These are phyloP conservation scores for Ogataea nonfermentans DNA, from an alignment of 805 yeast genomes.

Conservation along the genomic window DNA sequence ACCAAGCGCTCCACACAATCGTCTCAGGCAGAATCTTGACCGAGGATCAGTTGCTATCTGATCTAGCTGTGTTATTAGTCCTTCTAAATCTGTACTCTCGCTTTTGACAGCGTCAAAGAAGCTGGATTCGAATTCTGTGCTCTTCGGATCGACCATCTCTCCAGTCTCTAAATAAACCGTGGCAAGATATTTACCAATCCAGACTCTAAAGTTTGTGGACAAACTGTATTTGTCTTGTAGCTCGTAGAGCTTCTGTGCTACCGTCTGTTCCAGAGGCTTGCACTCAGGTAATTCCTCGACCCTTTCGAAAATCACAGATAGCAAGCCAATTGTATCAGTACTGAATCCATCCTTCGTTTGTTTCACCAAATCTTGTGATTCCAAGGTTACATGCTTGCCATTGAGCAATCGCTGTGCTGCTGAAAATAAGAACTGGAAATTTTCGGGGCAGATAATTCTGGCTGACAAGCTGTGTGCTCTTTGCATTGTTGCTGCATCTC, in stretches of 20 bases:
- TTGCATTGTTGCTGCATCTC: too few species aligned
- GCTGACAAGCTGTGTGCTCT: too few species aligned
- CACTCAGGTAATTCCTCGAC: not conserved
- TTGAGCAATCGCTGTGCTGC: too few species aligned
- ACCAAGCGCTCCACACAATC: not conserved
- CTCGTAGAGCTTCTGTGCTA: slow-evolving; percentile 22
- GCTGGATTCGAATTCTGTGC: slow-evolving; percentile 19
- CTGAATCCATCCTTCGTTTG: not conserved
- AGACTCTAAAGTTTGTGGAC: slow-evolving; percentile 22
- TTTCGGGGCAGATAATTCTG: too few species aligned
- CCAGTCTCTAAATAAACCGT: slow-evolving; percentile 30
- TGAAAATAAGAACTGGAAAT: too few species aligned
- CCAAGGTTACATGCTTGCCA: not conserved
- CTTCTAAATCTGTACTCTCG: not conserved
- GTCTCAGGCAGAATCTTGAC: not conserved
- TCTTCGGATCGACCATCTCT: slow-evolving; percentile 12
- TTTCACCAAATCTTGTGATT: not conserved
- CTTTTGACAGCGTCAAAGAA: slow-evolving; percentile 4
- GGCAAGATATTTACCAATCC: slow-evolving; percentile 36
- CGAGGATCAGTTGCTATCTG: not conserved
- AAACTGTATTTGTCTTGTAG: slow-evolving; percentile 16
- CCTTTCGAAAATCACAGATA: slow-evolving; percentile 13
- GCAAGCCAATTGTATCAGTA: slow-evolving; percentile 5
- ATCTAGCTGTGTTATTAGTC: not conserved
- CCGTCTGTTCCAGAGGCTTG: not conserved